phyloP scores from a whole-genome alignment of 495 filamentous ascomycete genomes.

The Talaromyces liani region DNA sequence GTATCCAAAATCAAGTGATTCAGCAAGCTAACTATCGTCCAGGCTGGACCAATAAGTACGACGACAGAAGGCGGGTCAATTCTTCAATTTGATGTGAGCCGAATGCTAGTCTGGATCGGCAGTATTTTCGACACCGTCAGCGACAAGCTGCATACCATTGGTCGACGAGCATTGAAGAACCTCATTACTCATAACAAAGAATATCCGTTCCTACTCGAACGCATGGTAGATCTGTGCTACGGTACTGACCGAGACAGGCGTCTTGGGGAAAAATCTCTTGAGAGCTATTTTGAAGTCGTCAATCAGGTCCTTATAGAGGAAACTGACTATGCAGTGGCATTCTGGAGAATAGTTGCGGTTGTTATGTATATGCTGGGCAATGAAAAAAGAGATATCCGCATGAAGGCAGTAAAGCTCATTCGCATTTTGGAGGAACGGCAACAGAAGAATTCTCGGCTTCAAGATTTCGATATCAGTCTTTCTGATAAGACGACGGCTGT shows the following conservation, averaged over 20 bases:
- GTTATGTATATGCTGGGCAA: conserved; percentile 88
- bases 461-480: conserved; percentile 97
- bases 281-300: conserved; percentile 94
- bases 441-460: conserved; percentile 78
- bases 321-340: conserved; percentile 68
- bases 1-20: not conserved
- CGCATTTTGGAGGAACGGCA: conserved; percentile 77
- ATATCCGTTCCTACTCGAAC: conserved; percentile 72
- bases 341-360: conserved; percentile 83
- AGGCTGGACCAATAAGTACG: conserved; percentile 80
- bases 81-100: conserved; percentile 82
- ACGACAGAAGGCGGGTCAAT: conserved; percentile 75
- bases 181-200: conserved; percentile 85
- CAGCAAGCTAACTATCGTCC: conserved; percentile 10
- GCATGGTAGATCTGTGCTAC: conserved; percentile 86
- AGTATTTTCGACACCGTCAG: conserved; percentile 85
- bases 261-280: conserved; percentile 62
- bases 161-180: conserved; percentile 82
- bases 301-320: conserved; percentile 77
- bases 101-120: conserved; percentile 91
- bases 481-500: conserved; percentile 97
- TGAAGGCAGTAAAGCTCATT: conserved; percentile 80
- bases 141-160: conserved; percentile 88
- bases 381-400: conserved; percentile 76
- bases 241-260: conserved; percentile 11